phyloP scores from a whole-genome alignment of 176 grass and related monocot species.

The Musa itinerans region DNA sequence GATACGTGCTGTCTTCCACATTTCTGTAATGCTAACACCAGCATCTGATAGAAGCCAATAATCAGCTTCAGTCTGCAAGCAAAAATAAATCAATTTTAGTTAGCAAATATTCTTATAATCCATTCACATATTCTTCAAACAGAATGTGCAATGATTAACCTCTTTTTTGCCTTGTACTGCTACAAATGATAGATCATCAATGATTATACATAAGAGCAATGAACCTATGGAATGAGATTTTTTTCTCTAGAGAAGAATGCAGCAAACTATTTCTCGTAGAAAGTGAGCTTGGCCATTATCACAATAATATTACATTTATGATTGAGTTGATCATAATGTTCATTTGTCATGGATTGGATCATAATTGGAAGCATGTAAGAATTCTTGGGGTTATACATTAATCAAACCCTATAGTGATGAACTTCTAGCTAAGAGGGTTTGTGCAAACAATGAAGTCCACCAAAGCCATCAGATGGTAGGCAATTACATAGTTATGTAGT shows the following conservation, averaged over 20 bases:
- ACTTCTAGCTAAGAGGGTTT: neutral
- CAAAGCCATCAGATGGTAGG: too few species aligned
- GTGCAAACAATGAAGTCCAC: too few species aligned
- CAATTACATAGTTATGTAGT: neutral
- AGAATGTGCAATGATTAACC: neutral
- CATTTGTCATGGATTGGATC: neutral
- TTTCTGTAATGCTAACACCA: slow-evolving; percentile 64
- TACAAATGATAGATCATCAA: neutral
- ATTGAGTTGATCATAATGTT: neutral
- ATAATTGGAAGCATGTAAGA: neutral
- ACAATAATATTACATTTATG: too few species aligned
- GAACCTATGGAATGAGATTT: too few species aligned
- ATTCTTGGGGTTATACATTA: neutral
- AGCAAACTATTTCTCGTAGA: too few species aligned
- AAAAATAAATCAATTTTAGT: neutral
- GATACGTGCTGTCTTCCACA: slow-evolving; percentile 76
- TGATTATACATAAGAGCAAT: too few species aligned
- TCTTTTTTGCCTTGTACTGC: neutral
- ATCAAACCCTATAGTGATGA: neutral
- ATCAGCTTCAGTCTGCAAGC: slow-evolving; percentile 55
- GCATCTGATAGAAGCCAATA: slow-evolving; percentile 79
- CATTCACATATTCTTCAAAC: too few species aligned
- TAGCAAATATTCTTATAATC: neutral
- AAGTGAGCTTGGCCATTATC: too few species aligned
- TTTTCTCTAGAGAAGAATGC: too few species aligned